phyloP scores from a whole-genome alignment of 805 yeast genomes.

The Candida verbasci region DNA sequence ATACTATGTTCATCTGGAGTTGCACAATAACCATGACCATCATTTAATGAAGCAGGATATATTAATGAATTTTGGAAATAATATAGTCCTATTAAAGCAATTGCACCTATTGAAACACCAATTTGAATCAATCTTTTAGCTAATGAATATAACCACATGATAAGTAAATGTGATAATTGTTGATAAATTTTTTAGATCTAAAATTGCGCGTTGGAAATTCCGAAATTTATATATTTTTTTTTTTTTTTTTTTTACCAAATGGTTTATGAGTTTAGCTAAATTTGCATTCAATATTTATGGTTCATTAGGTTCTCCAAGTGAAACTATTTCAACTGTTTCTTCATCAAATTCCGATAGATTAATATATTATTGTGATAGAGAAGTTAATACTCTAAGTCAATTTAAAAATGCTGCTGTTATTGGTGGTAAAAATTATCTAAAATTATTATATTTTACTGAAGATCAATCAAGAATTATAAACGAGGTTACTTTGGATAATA shows the following conservation, averaged over 20 bases:
- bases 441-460: conserved; percentile 25
- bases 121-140: conserved; percentile 32
- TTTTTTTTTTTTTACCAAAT: too few species aligned
- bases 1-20: conserved; percentile 71
- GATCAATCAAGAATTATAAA: conserved; percentile 29
- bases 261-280: conserved; percentile 24
- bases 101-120: conserved; percentile 39
- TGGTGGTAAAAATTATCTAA: conserved; percentile 40
- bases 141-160: conserved; percentile 13
- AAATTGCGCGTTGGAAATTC: too few species aligned
- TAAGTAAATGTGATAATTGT: conserved; percentile 1
- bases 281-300: conserved; percentile 62
- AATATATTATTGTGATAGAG: conserved; percentile 22
- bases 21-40: conserved; percentile 66
- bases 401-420: conserved; percentile 31
- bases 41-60: conserved; percentile 81
- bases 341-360: conserved; percentile 15
- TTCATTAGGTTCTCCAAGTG: conserved; percentile 13
- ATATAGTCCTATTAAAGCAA: conserved; percentile 52
- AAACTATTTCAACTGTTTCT: conserved; percentile 13
- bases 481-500: conserved; percentile 27
- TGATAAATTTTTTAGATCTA: too few species aligned
- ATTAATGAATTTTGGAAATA: conserved; percentile 60
- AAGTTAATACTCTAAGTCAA: conserved; percentile 21
- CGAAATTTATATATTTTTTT: too few species aligned